Evolutionary conservation across 306 rosid species (phyloP), one percentile per base, ranked within the genome.

Genomic region (Gleditsia sinensis): DNA sequence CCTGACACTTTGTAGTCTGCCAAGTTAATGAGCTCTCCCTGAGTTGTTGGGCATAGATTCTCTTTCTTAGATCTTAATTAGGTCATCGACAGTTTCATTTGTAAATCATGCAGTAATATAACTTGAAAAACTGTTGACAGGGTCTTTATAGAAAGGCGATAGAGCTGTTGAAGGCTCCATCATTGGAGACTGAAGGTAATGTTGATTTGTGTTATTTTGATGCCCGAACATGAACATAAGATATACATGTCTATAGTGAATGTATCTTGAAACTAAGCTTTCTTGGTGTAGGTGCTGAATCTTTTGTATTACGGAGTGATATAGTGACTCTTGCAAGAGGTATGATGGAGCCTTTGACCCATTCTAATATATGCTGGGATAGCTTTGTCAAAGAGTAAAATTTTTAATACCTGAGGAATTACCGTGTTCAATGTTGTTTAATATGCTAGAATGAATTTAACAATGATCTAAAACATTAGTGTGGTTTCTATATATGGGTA

Each of bases 281-380:
- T 51, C 46, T 16, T 24, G 30, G 36, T 72, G 76, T 75, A 84
- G 96, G 72, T 80, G 71, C 82, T 74, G 84, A 69, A 77, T 71
- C 83, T 46, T 74, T 45, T 13, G 83, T 79, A 39, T 75, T 83
- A 21, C 81, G 86, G 74, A 51, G 81, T 45, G 96, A 92, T 74
- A 80, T 94, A 68, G 90, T 86, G 25, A 85, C 90, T 49, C 85
- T 94, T 72, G 98, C 99, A 17, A 89, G 93, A 80, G 99, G 99
- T 94, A 87, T 66, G 80, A 27, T 16, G 42, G 60, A 64, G 42
- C 68, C 40, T 83, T 71, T 68, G 23, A 79, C 55, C 61, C 63
- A 68, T 30, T 65, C 46, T 71, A 34, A 24, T 61, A 4, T 27
- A 33, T 50, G 32, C 20, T 36, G 16, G 3, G 11, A 37, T 73